phyloP scores from a whole-genome alignment of 108 stramenopile genomes.

The Schizochytrium sp. region DNA sequence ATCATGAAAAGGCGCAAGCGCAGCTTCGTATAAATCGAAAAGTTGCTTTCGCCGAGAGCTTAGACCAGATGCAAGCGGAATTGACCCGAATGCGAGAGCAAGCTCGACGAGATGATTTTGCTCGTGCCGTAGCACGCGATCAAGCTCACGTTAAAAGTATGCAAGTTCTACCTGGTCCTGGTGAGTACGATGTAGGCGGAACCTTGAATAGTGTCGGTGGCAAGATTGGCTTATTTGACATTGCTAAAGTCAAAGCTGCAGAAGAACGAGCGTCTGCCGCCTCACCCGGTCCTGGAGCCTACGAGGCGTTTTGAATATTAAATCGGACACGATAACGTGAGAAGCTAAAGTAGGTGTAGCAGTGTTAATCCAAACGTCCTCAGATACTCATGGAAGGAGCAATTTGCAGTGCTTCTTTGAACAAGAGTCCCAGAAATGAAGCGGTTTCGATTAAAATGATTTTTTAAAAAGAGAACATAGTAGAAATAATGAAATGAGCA shows the following conservation, averaged over 20 bases:
- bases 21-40: slow-evolving; percentile 21
- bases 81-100: not conserved
- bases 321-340: not conserved
- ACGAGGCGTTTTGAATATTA: slow-evolving; percentile 19
- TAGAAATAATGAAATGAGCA: too few relatives aligned
- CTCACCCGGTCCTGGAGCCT: not conserved
- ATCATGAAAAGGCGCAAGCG: not conserved
- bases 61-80: slow-evolving; percentile 16
- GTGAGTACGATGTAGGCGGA: slow-evolving; percentile 18
- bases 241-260: not conserved
- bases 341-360: too few relatives aligned
- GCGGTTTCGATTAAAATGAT: too few relatives aligned
- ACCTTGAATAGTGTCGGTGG: not conserved
- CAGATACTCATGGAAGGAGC: too few relatives aligned
- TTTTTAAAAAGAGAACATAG: too few relatives aligned
- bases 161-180: not conserved
- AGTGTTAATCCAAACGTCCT: too few relatives aligned
- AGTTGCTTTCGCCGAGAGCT: not conserved
- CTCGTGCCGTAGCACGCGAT: not conserved
- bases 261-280: not conserved
- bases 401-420: too few relatives aligned
- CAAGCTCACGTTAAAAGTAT: not conserved
- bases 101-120: slow-evolving; percentile 8
- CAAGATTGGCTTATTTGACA: not conserved
- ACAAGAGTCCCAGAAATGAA: too few relatives aligned